These are phyloP conservation scores for Nyctanthes arbortristis DNA, from an alignment of 257 asterid species.

Conservation along the genomic window DNA sequence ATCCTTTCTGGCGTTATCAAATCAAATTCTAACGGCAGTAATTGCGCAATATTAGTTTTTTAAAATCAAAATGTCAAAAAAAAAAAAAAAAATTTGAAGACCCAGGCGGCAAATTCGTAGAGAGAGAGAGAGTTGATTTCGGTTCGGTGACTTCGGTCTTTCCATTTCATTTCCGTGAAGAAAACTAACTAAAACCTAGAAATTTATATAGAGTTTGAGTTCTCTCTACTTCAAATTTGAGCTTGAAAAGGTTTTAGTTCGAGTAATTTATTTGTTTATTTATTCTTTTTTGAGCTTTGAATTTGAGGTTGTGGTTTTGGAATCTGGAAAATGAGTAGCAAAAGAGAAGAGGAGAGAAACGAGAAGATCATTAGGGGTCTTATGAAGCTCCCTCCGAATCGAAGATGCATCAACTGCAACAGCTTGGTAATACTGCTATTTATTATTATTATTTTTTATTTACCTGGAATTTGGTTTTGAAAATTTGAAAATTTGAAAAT, in stretches of 20 bases:
- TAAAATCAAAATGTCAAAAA: neutral
- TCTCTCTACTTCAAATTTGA: constrained; percentile 19
- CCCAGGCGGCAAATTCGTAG: constrained; percentile 13
- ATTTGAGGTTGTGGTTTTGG: constrained; percentile 21
- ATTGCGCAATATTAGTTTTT: constrained; percentile 27
- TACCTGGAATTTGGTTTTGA: too few species aligned
- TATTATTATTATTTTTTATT: too few species aligned
- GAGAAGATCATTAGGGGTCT: constrained; percentile 95
- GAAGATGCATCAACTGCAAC: constrained; percentile 95
- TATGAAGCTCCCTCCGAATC: constrained; percentile 97
- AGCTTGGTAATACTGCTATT: constrained; percentile 53
- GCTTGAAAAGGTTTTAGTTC: neutral
- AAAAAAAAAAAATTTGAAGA: constrained; percentile 29
- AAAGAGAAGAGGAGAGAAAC: constrained; percentile 78
- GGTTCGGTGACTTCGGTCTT: too few species aligned
- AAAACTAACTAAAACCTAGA: constrained; percentile 19
- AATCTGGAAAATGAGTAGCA: constrained; percentile 61
- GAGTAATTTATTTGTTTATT: neutral
- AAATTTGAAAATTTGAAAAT: neutral
- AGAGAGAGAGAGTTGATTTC: constrained; percentile 33
- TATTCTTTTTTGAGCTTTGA: constrained; percentile 2
- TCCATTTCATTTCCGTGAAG: constrained; percentile 22
- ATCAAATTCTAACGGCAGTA: constrained; percentile 45
- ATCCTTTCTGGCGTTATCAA: constrained; percentile 32
- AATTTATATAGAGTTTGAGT: neutral